Evolutionary conservation across 176 grass and related monocot species (phyloP).

Genomic region (Carex pumila): DNA sequence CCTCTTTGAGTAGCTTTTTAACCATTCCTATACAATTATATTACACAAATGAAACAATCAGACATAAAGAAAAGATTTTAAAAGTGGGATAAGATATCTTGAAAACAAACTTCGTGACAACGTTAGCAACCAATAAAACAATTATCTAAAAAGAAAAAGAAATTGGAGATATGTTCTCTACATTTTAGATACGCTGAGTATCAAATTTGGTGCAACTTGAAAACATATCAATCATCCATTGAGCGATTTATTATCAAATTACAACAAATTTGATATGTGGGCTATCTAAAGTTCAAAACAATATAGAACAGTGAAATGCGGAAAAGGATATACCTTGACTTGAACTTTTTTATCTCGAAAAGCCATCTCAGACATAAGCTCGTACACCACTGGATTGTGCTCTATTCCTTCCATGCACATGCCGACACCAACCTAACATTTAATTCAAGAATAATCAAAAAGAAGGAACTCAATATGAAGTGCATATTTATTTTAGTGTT

Average conservation of each 20-base stretch:
- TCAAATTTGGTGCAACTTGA: not conserved
- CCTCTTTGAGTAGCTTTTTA: slow-evolving; percentile 67
- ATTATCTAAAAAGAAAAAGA: not conserved
- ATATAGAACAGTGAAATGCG: not conserved
- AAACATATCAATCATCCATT: not conserved
- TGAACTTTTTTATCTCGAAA: slow-evolving; percentile 67
- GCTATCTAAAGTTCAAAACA: not conserved
- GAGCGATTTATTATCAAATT: not conserved
- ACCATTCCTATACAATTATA: slow-evolving; percentile 55
- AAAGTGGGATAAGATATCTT: not conserved
- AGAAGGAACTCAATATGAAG: slow-evolving; percentile 2
- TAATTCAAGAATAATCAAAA: slow-evolving; percentile 7
- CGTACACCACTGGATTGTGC: slow-evolving; percentile 97
- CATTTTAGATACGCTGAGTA: not conserved
- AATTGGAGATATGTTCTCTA: not conserved
- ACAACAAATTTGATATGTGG: not conserved
- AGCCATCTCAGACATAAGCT: slow-evolving; percentile 98
- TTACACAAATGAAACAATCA: not conserved
- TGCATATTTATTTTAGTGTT: slow-evolving; percentile 7
- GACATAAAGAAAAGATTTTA: not conserved
- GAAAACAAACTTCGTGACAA: not conserved
- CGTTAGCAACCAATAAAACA: not conserved
- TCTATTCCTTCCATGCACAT: slow-evolving; percentile 99
- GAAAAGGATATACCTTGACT: slow-evolving; percentile 56
- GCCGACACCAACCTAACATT: slow-evolving; percentile 75